phyloP scores from a whole-genome alignment of 176 grass and related monocot species.

The Cymbopogon citratus region DNA sequence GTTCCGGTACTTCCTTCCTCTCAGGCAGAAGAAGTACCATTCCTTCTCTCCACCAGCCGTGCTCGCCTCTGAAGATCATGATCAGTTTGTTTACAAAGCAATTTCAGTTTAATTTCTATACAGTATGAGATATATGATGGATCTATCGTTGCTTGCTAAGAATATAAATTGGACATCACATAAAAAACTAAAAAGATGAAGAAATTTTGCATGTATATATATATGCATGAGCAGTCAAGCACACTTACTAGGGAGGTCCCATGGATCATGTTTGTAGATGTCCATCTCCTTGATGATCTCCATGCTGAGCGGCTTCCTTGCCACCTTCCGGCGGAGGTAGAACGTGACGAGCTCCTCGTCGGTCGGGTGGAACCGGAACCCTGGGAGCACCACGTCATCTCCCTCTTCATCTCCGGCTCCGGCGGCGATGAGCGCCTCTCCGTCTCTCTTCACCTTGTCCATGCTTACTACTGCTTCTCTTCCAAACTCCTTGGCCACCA shows the following conservation, averaged over 20 bases:
- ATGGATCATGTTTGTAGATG: constrained; percentile 89
- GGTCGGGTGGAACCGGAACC: constrained; percentile 90
- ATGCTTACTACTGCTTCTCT: not conserved
- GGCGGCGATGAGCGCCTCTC: constrained; percentile 9
- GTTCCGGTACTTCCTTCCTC: constrained; percentile 94
- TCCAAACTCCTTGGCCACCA: constrained; percentile 23
- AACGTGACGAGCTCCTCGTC: constrained; percentile 91
- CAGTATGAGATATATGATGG: not conserved
- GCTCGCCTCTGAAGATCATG: constrained; percentile 36
- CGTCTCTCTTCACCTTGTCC: constrained; percentile 31
- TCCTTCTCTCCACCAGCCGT: constrained; percentile 72
- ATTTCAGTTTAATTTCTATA: not conserved
- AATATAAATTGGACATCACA: not conserved
- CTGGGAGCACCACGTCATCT: constrained; percentile 58
- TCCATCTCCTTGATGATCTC: constrained; percentile 88
- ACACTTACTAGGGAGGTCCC: constrained; percentile 84
- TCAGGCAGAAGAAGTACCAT: constrained; percentile 97
- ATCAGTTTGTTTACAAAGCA: not conserved
- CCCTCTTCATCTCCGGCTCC: constrained; percentile 30
- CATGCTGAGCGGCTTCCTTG: constrained; percentile 59
- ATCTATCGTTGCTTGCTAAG: not conserved
- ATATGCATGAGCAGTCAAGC: not conserved
- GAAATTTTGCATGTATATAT: too few relatives aligned
- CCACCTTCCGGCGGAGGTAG: constrained; percentile 75
- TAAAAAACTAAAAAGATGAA: not conserved